A percentile compares a stretch with the other conserved stretches of the same genome.
Evolutionary conservation across 768 basidiomycete species (phyloP).

Genomic region (Phaffia tasmanica): DNA sequence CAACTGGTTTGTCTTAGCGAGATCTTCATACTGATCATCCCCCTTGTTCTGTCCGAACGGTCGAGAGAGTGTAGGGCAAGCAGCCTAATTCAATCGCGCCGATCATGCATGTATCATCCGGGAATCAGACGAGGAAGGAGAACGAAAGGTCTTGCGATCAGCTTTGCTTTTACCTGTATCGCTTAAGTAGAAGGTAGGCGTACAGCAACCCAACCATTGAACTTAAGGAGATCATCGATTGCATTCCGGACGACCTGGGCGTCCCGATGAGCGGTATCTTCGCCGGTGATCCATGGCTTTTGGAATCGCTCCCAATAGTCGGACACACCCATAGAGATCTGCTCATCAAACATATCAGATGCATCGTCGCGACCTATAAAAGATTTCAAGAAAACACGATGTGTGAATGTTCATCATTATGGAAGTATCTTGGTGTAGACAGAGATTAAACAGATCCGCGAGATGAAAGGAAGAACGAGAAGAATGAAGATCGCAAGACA

Average conservation of each 20-base stretch:
- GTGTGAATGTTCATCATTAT: neutral
- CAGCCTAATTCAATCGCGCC: conserved; percentile 40
- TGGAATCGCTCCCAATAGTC: conserved; percentile 93
- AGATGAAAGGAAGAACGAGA: neutral
- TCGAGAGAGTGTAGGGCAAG: conserved; percentile 83
- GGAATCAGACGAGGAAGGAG: neutral
- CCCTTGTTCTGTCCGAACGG: conserved; percentile 82
- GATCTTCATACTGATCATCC: conserved; percentile 78
- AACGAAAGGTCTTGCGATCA: neutral
- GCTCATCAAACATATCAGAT: conserved; percentile 63
- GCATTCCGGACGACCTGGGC: conserved; percentile 77
- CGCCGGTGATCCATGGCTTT: conserved; percentile 70
- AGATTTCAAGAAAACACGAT: neutral
- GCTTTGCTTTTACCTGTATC: neutral
- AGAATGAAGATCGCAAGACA: neutral
- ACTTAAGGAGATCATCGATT: conserved; percentile 83
- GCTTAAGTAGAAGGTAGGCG: neutral
- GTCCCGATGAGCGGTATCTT: conserved; percentile 78
- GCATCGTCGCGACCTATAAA: conserved; percentile 59
- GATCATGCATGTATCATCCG: neutral
- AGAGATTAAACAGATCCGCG: neutral
- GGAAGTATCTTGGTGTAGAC: neutral
- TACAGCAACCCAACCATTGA: conserved; percentile 90
- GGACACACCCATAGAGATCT: conserved; percentile 61
- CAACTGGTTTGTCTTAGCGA: conserved; percentile 66